Evolutionary conservation across 768 basidiomycete species (phyloP), one percentile per base, ranked within the genome.

Genomic region (Boletellus emodensis): DNA sequence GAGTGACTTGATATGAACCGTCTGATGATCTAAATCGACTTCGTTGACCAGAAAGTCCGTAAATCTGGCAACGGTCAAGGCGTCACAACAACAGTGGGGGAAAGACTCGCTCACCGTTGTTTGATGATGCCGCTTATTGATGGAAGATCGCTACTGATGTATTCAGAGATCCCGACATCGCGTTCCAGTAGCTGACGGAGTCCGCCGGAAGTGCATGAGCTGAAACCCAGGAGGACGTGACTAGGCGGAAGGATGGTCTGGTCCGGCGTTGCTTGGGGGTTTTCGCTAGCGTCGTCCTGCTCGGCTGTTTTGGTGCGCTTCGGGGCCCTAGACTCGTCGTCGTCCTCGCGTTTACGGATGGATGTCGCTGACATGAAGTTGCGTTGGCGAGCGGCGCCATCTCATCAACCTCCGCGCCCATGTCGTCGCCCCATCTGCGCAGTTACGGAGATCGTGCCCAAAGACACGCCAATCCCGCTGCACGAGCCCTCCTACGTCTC

Each of bases 21-120:
- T 85, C 55, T 88, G 81, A 39, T 85, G 79, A 56, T 90, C 84
- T 52, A 83, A 78, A 61, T 89, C 84, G 30, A 99, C 85, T 71
- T 99, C 96, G 61, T 79, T 87, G 17, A 99, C 96, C 60, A 98
- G 61, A 65, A 99, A 99, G 69, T 99, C 96, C 36, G 95, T 95
- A 67, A 98, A 98, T 61, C 94, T 96, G 62, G 24, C 45, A 41
- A 18, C 22, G 44, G 32, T 44, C 50, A 17, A n/a, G 46, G 34
- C 17, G 38, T 45, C 40, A 40, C 41, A 44, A 32, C 44, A 6
- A n/a, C 11, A 33, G 32, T 5, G 42, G 30, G 22, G 28, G 15
- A 17, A 49, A 51, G 28, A 37, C 32, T 17, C 12, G 63, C 79
- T 54, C 51, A 93, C 94, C 95, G 78, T 72, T 98, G 95, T 71